A percentile compares a stretch with the other conserved stretches of the same genome.
Evolutionary conservation across 2,329 filamentous ascomycete species (phyloP).

Genomic region (Bipolaris bicolor): DNA sequence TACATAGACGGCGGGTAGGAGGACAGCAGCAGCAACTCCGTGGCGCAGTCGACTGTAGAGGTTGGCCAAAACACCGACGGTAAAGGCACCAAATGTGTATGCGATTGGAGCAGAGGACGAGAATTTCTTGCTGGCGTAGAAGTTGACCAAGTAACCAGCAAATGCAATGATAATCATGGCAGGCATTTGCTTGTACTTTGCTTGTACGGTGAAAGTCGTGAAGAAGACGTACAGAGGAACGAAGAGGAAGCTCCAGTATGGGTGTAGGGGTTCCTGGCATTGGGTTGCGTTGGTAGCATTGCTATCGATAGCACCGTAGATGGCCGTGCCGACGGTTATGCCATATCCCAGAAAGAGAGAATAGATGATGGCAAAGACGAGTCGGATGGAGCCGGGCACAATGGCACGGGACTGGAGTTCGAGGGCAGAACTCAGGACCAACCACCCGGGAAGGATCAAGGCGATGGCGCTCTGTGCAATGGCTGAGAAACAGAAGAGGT

Average conservation of each 20-base stretch:
- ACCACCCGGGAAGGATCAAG: conserved; percentile 56
- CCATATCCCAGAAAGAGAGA: conserved; percentile 59
- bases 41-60: conserved; percentile 71
- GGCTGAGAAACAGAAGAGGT: conserved; percentile 57
- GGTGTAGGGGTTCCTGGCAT: conserved; percentile 54
- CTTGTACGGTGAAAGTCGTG: conserved; percentile 75
- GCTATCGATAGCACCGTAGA: conserved; percentile 55
- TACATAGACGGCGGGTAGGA: conserved; percentile 42
- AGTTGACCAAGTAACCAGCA: conserved; percentile 76
- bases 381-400: conserved; percentile 56
- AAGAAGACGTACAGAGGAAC: conserved; percentile 77
- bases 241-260: conserved; percentile 69
- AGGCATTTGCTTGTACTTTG: conserved; percentile 77
- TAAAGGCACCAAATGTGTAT: conserved; percentile 76
- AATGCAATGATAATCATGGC: conserved; percentile 76
- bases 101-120: conserved; percentile 72
- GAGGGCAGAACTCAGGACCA: conserved; percentile 55
- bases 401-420: conserved; percentile 56
- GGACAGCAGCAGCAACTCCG: conserved; percentile 51
- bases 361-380: conserved; percentile 60
- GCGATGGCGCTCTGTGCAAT: conserved; percentile 58
- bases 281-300: conserved; percentile 53
- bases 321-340: conserved; percentile 56
- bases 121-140: conserved; percentile 72
- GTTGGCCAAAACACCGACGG: conserved; percentile 77